Base-by-base conservation (phyloP, 768 basidiomycete genomes). In the Termitomyces sp. region DNA sequence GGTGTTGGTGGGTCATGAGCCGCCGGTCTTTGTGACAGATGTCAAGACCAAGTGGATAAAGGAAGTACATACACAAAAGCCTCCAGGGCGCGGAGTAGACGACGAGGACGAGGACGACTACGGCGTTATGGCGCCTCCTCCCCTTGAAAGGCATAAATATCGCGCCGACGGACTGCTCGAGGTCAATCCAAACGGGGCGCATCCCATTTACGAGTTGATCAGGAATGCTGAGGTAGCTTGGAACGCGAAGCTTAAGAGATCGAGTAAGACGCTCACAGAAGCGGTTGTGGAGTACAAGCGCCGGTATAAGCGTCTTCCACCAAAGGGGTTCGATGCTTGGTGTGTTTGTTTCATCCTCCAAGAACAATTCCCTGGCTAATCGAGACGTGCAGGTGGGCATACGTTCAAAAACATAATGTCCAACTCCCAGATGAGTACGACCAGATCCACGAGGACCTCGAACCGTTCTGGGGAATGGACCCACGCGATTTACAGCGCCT, bases 341-440 rank as follows among this genome's bases (percentile, higher is more conserved):
- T 93, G 79, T 76, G 73, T 3, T 35, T 24, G 1, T n/a, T 9
- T 1, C 1, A 15, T 13, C 12, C 32, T 13, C 7, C 6, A 1
- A 49, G 35, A 40, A 24, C 15, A 16, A n/a, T 52, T 5, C 8
- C 35, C 35, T 35, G 15, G 39, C 28, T 42, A 2, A 42, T 11
- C 13, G n/a, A 33, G 35, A 44, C 48, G n/a, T 20, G 18, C 13
- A 78, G 78, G 79, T 81, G 79, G 80, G 62, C 59, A 4, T 81
- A 79, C 70, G 88, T 87, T 28, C 75, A 81, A 67, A 77, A 82
- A 50, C 81, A 93, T 71, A 74, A 83, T 8, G 86, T 92, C 35
- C 83, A 84, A 66, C 84, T 95, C 46, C 81, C 90, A 18, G 94
- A 96, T 72, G 94, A 96, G 68, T 96, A 92, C 69, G 91, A 91